Evolutionary conservation across 805 yeast species (phyloP), one percentile per base, ranked within the genome.

Genomic region (Saccharomycopsis fermentans): DNA sequence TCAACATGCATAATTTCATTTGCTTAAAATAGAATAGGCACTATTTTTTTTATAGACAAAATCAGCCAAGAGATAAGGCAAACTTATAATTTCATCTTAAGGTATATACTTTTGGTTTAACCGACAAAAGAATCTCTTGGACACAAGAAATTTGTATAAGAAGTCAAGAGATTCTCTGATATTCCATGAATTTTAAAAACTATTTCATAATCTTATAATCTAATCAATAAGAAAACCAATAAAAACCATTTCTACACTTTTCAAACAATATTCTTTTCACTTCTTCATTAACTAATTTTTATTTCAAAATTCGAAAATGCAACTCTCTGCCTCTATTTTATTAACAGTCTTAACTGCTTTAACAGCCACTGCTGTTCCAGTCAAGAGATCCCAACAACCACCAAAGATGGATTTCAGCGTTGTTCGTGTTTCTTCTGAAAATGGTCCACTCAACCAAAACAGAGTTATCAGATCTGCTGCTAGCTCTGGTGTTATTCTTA

Each of bases 401-500:
- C 59, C 57, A 53, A 47, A 37, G 50, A 39, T 59, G 52, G 58
- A 57, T 29, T 59, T 59, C 29, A 29, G 50, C 6, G 59, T 56
- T 29, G 50, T 56, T 24, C 57, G 57, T 48, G 50, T 35, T 37
- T 17, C 35, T 37, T 34, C 57, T 17, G 37, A 56, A 6, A 26
- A 29, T 14, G 27, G 29, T 26, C 51, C 24, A 27, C 37, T 50
- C 21, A 50, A 29, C 35, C n/a, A 19, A 43, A 43, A 43, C 50
- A 43, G 50, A 43, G 50, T 43, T 2, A 21, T 54, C n/a, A 52
- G 24, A 52, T 52, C 55, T 8, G 55, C 55, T 50, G 58, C 55
- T 17, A 26, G 48, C 26, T 53, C 57, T 32, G 61, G 61, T 43
- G 50, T 58, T 27, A 14, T 24, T 21, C 35, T 58, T n/a, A 21